Base-by-base conservation (phyloP, 2,329 filamentous ascomycete species). In the Talaromyces islandicus region DNA sequence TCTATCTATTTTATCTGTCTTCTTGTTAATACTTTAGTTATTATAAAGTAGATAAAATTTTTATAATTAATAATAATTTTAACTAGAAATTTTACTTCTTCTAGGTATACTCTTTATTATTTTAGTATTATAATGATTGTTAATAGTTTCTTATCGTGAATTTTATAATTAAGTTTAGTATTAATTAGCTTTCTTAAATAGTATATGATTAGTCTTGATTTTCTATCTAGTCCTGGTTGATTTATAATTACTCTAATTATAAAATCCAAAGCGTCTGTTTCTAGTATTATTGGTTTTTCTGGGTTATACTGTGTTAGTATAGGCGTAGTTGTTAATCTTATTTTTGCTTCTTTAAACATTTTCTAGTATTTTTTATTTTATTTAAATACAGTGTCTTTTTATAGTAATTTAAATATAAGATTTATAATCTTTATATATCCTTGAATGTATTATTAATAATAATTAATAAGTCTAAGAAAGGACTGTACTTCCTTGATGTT, bases 61-160 rank as follows among this genome's bases (percentile, higher is more conserved):
- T 58, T 58, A 41, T 58, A 54, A 54, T 58, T 21, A 43, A 43
- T 53, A 27, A 58, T 54, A 14, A 58, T 19, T 29, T 21, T n/a
- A 19, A 58, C 46, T 43, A 29, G 17, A 25, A 51, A 41, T 6
- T 58, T 58, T 24, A 12, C 9, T 46, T 27, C 14, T 58, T 58
- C 21, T 7, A 60, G 24, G 46, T 60, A 60, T 24, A 60, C 4
- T 53, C 9, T 60, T 32, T 41, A 62, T n/a, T 53, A 24, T 51
- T n/a, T 3, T 9, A 62, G 41, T 43, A 29, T 14, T 54, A n/a
- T 27, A 24, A 63, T 25, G 12, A 62, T 59, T 9, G 14, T 19
- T 11, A 62, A 27, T 38, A 62, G 29, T 56, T 62, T 25, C 35
- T 62, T 62, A 53, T 62, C 30, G 46, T 62, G 30, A 19, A 57